Conservation (phyloP, 805 yeast species). For the Metschnikowia borealis region DNA sequence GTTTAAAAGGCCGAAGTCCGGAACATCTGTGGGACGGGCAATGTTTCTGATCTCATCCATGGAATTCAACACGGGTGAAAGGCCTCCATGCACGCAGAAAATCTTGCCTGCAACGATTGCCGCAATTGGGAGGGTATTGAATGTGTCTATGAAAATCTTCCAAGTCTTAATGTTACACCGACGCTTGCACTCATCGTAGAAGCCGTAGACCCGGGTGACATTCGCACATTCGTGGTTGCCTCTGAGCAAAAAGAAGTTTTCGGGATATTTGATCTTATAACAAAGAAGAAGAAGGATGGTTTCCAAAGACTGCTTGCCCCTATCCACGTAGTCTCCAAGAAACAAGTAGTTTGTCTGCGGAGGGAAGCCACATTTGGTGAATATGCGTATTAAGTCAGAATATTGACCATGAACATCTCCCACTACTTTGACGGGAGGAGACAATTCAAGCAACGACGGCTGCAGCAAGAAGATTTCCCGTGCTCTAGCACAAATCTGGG, state of each 20-base stretch:
- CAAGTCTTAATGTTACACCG: conserved; percentile 88
- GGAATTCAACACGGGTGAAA: conserved; percentile 67
- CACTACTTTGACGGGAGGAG: conserved; percentile 82
- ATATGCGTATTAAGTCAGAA: conserved; percentile 82
- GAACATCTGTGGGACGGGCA: conserved; percentile 81
- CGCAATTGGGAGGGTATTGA: conserved; percentile 92
- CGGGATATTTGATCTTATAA: conserved; percentile 95
- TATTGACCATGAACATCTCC: conserved; percentile 98
- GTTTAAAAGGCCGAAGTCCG: conserved; percentile 74
- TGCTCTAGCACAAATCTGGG: conserved; percentile 79
- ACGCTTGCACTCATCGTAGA: conserved; percentile 96
- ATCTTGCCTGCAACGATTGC: conserved; percentile 95
- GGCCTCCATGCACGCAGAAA: conserved; percentile 85
- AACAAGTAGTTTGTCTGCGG: conserved; percentile 90
- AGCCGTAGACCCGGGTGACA: conserved; percentile 94
- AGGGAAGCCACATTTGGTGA: conserved; percentile 96
- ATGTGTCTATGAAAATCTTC: conserved; percentile 91
- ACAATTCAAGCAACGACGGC: conserved; percentile 82
- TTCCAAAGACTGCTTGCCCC: conserved; percentile 95
- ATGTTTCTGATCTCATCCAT: conserved; percentile 73
- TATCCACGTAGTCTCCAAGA: conserved; percentile 94
- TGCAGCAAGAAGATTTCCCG: conserved; percentile 86
- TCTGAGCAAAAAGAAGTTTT: conserved; percentile 84
- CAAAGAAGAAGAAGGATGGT: conserved; percentile 84
- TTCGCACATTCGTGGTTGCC: conserved; percentile 98